Evolutionary conservation across 106 monocot genomes (phyloP).

Genomic region (Alisma plantagoaquatica): DNA sequence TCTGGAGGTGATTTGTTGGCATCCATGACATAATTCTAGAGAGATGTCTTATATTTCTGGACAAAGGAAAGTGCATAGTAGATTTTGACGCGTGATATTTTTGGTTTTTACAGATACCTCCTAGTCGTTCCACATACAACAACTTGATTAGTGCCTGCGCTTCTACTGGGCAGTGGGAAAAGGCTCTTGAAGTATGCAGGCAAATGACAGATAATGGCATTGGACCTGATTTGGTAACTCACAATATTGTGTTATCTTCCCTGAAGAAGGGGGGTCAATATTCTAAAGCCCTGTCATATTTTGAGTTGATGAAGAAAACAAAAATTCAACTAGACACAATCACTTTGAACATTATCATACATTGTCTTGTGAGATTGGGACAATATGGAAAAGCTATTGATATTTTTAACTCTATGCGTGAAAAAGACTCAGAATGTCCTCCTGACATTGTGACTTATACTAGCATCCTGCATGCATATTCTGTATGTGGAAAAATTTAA

Average conservation of each 20-base stretch:
- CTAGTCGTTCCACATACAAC: slow-evolving; percentile 83
- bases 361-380: slow-evolving; percentile 77
- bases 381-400: slow-evolving; percentile 81
- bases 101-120: slow-evolving; percentile 93
- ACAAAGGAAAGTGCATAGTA: no score
- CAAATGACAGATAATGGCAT: slow-evolving; percentile 98
- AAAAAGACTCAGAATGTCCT: slow-evolving; percentile 37
- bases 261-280: slow-evolving; percentile 69
- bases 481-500: slow-evolving; percentile 71
- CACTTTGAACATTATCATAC: slow-evolving; percentile 76
- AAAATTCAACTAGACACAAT: slow-evolving; percentile 47
- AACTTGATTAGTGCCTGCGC: slow-evolving; percentile 97
- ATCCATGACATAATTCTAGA: no score
- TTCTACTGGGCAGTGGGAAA: slow-evolving; percentile 78
- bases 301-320: slow-evolving; percentile 81
- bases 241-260: slow-evolving; percentile 91
- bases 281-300: slow-evolving; percentile 86
- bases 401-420: slow-evolving; percentile 69
- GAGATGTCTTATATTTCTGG: no score
- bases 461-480: slow-evolving; percentile 80
- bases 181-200: slow-evolving; percentile 80
- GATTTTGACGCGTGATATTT: no score
- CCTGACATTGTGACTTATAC: slow-evolving; percentile 90
- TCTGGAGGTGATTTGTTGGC: no score
- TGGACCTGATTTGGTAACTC: slow-evolving; percentile 94